Base-by-base conservation (phyloP, 1,284 basidiomycete genomes). In the Gomphus sp. region DNA sequence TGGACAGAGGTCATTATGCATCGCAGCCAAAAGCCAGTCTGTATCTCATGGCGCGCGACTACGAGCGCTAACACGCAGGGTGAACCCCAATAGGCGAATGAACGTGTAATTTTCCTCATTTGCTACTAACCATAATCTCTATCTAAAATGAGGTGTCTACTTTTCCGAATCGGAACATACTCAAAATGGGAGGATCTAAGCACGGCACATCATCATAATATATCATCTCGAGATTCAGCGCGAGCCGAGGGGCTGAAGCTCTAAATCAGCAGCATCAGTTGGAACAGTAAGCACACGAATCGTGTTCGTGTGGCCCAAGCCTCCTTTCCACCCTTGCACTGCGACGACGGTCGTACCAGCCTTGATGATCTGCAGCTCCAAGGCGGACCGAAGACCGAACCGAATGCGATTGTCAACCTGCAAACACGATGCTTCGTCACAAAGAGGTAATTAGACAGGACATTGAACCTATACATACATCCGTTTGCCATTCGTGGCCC, bases 261-360 rank as follows among this genome's bases (percentile, higher is more conserved):
- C 85, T 61, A 96, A 77, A 73, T 96, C 92, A 58, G 89, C 87
- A 55, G 76, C 67, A 69, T 94, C 90, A 49, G 89, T 91, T n/a
- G 93, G 93, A 53, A 95, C 93, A 58, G 81, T 81, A 65, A 91
- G 71, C 61, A 91, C 79, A 60, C 89, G 85, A 60, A 91, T 75
- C 22, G 89, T 91, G 77, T 91, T 91, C 62, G 89, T 92, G 78
- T 97, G 92, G 49, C 95, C 95, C 60, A 96, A 83, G 64, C 97
- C 96, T 57, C 93, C 93, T 77, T 96, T 95, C 96, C 96, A 99
- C 54, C 97, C 97, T 75, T 99, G 97, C 10, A 99, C 87, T 54
- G 96, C 96, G 67, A 99, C 82, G 68, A 99, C 83, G 22, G 93
- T 93, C 60, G 87, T 87, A 60, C 94, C 93, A 59, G 92, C 85